These are phyloP conservation scores for Paradendryphiella salina DNA, from an alignment of 2,329 filamentous ascomycete genomes.

Conservation along the genomic window DNA sequence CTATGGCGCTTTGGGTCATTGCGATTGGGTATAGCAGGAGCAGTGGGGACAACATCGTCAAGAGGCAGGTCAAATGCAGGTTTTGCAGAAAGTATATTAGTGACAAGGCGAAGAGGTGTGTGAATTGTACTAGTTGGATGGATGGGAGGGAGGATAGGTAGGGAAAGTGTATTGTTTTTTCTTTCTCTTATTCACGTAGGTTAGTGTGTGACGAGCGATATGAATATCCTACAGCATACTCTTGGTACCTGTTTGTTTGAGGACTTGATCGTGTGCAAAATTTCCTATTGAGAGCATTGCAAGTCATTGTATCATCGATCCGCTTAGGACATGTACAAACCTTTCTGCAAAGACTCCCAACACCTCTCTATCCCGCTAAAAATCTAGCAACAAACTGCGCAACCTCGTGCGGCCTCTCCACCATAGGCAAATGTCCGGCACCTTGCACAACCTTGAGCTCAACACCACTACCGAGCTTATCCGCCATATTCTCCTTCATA, in stretches of 20 bases:
- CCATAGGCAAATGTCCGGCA: conserved; percentile 84
- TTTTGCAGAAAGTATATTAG: conserved; percentile 68
- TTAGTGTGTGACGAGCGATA: too few species aligned
- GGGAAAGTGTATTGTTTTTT: too few species aligned
- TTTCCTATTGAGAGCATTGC: too few species aligned
- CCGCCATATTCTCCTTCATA: conserved; percentile 73
- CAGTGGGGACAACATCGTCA: conserved; percentile 69
- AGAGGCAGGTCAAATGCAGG: conserved; percentile 68
- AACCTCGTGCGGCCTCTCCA: conserved; percentile 71
- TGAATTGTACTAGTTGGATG: conserved; percentile 62
- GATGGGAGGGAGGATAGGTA: conserved; percentile 57
- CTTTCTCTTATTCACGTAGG: too few species aligned
- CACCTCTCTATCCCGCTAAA: conserved; percentile 8
- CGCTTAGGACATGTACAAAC: too few species aligned
- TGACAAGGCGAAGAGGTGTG: conserved; percentile 62
- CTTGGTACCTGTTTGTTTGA: too few species aligned
- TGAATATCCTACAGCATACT: too few species aligned
- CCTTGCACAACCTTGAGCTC: conserved; percentile 67
- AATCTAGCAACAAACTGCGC: conserved; percentile 65
- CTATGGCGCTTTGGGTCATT: conserved; percentile 66
- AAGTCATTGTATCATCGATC: too few species aligned
- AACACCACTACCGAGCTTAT: conserved; percentile 49
- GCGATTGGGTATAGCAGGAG: conserved; percentile 65
- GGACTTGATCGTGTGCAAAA: too few species aligned
- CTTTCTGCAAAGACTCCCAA: too few species aligned